A percentile compares a stretch with the other conserved stretches of the same genome.
Conservation (phyloP, 257 asterid genomes). For the Primulina eburnea region DNA sequence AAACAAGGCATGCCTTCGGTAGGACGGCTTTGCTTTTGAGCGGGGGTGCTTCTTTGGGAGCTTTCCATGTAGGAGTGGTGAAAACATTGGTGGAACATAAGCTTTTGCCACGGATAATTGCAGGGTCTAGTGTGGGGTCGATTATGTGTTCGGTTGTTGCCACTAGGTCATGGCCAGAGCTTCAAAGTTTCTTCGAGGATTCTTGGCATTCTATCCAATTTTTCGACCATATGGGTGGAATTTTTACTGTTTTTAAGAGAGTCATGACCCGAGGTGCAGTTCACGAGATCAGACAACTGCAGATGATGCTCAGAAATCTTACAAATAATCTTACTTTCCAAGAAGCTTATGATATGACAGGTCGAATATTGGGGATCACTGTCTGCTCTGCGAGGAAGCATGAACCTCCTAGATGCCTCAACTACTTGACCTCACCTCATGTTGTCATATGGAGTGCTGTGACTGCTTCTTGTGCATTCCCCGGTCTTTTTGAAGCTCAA, state of each 20-base stretch:
- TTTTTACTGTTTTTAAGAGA: conserved; percentile 72
- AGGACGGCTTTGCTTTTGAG: conserved; percentile 88
- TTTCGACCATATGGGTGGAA: conserved; percentile 85
- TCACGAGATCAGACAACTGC: conserved; percentile 89
- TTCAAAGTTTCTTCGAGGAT: conserved; percentile 90
- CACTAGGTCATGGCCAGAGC: conserved; percentile 95
- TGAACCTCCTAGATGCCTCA: conserved; percentile 96
- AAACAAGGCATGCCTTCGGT: conserved; percentile 95
- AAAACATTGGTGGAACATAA: conserved; percentile 86
- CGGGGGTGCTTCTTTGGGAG: conserved; percentile 95
- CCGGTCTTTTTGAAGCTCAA: conserved; percentile 96
- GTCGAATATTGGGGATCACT: conserved; percentile 80
- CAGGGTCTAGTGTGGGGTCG: conserved; percentile 96
- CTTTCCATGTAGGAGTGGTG: conserved; percentile 91
- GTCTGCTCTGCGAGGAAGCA: conserved; percentile 98
- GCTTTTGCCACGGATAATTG: conserved; percentile 85
- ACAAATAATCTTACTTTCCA: conserved; percentile 91
- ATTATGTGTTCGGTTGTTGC: conserved; percentile 87
- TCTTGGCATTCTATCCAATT: conserved; percentile 84
- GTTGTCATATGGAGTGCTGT: conserved; percentile 99
- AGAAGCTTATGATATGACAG: conserved; percentile 98
- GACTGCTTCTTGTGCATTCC: conserved; percentile 96
- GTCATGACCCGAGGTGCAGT: conserved; percentile 83
- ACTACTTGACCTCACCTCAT: conserved; percentile 97
- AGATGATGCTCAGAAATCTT: conserved; percentile 69